A percentile compares a stretch with the other conserved stretches of the same genome.
These are phyloP conservation scores for Podospora pseudoanserina DNA, from an alignment of 495 filamentous ascomycete species.

Conservation along the genomic window DNA sequence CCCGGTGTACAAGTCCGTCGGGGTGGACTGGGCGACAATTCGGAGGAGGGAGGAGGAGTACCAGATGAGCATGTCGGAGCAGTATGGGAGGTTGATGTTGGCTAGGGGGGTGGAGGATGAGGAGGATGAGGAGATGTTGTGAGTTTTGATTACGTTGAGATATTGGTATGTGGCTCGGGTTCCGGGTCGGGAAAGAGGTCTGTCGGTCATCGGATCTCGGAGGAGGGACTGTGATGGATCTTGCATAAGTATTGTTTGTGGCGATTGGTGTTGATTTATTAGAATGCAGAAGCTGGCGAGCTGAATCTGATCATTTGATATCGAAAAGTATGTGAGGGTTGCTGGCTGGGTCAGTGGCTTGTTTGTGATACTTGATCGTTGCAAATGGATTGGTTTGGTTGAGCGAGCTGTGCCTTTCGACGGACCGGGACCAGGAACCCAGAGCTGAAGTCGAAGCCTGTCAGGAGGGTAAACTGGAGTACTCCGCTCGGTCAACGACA, in stretches of 20 bases:
- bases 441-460: background rate
- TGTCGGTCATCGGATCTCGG: background rate
- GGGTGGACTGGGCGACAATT: conserved; percentile 38
- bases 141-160: conserved; percentile 1
- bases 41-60: conserved; percentile 26
- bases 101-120: conserved; percentile 34
- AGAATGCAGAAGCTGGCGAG: background rate
- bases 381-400: background rate
- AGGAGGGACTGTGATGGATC: background rate
- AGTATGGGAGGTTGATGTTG: conserved; percentile 50
- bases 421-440: background rate
- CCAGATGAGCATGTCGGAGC: conserved; percentile 54
- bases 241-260: background rate
- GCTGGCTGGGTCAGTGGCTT: background rate
- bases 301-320: background rate
- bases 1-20: conserved; percentile 54
- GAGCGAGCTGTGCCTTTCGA: background rate
- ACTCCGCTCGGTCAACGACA: too few species aligned
- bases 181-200: background rate
- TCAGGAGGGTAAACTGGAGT: too few species aligned
- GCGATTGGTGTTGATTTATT: background rate
- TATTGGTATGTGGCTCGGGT: background rate
- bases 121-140: conserved; percentile 34
- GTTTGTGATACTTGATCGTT: background rate
- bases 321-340: background rate